Conservation (phyloP, 768 basidiomycete genomes). For the Boletus reticulatus region DNA sequence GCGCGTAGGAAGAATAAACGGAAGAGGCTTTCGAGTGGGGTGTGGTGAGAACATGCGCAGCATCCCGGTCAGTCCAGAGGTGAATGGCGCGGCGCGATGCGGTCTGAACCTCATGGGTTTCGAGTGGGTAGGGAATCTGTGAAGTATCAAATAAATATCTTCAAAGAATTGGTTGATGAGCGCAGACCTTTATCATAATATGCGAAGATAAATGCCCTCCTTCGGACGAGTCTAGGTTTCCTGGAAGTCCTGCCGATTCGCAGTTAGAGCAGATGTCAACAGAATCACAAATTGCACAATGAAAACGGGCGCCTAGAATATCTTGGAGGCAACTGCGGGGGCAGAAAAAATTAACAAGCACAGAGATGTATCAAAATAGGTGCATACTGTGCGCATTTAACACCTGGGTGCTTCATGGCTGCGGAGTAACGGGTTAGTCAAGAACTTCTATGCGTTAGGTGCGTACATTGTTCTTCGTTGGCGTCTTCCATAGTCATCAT, state of each 20-base stretch:
- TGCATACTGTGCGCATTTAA: slow-evolving; percentile 84
- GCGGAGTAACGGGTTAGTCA: slow-evolving; percentile 2
- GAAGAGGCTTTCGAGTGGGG: slow-evolving; percentile 54
- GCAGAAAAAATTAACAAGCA: background rate
- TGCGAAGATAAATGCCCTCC: slow-evolving; percentile 83
- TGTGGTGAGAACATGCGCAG: slow-evolving; percentile 52
- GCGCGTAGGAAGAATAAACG: slow-evolving; percentile 59
- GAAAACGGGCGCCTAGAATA: slow-evolving; percentile 90
- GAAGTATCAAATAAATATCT: background rate
- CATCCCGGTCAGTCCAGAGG: slow-evolving; percentile 77
- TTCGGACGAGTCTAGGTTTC: slow-evolving; percentile 73
- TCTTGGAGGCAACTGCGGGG: slow-evolving; percentile 73
- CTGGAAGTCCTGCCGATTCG: slow-evolving; percentile 82
- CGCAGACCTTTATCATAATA: slow-evolving; percentile 86
- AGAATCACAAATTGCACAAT: slow-evolving; percentile 84
- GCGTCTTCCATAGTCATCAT: slow-evolving; percentile 35
- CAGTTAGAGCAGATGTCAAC: slow-evolving; percentile 87
- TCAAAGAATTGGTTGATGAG: background rate
- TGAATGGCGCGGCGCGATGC: slow-evolving; percentile 73
- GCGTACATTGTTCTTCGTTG: slow-evolving; percentile 62
- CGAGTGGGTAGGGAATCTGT: slow-evolving; percentile 85
- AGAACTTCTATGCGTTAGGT: background rate
- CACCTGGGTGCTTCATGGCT: slow-evolving; percentile 79
- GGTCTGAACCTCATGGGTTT: slow-evolving; percentile 67
- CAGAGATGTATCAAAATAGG: background rate